Percentiles rank a stretch among this genome's conserved stretches.
phyloP scores from a whole-genome alignment of 2,329 filamentous ascomycete species.

The Fusarium goolgardi region DNA sequence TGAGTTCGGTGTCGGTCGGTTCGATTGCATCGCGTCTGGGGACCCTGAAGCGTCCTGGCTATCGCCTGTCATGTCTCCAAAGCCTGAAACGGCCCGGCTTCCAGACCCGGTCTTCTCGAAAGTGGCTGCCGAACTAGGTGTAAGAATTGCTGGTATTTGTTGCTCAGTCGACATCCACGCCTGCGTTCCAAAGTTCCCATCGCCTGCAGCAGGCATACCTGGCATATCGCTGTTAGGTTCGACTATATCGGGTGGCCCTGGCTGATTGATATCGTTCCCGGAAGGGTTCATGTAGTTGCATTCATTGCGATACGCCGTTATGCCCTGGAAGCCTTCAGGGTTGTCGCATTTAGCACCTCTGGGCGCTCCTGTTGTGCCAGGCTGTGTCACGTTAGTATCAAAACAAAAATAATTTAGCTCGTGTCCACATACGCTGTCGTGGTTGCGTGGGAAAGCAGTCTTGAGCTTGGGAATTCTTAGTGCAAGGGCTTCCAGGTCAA shows the following conservation, averaged over 20 bases:
- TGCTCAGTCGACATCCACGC: slow-evolving; percentile 57
- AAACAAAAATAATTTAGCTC: neutral
- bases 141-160: slow-evolving; percentile 52
- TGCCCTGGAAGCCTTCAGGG: slow-evolving; percentile 54
- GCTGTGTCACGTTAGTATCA: slow-evolving; percentile 46
- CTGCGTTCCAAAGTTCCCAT: slow-evolving; percentile 48
- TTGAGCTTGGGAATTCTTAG: slow-evolving; percentile 69
- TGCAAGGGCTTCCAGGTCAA: slow-evolving; percentile 84
- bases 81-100: slow-evolving; percentile 51
- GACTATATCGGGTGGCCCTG: slow-evolving; percentile 53
- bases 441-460: slow-evolving; percentile 64
- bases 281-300: slow-evolving; percentile 57
- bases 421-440: slow-evolving; percentile 60
- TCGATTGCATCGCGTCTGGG: slow-evolving; percentile 62
- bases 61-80: slow-evolving; percentile 58
- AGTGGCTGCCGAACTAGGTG: slow-evolving; percentile 51
- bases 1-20: slow-evolving; percentile 70
- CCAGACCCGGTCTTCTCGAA: slow-evolving; percentile 51
- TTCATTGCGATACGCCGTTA: slow-evolving; percentile 59
- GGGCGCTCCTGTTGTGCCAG: slow-evolving; percentile 39
- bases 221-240: slow-evolving; percentile 50
- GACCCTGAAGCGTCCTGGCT: slow-evolving; percentile 62
- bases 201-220: slow-evolving; percentile 32
- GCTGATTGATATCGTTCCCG: slow-evolving; percentile 56
- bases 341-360: slow-evolving; percentile 50